Percentiles rank a stretch among this genome's conserved stretches.
Evolutionary conservation across 768 basidiomycete species (phyloP).

Genomic region (Podaxis sp.): DNA sequence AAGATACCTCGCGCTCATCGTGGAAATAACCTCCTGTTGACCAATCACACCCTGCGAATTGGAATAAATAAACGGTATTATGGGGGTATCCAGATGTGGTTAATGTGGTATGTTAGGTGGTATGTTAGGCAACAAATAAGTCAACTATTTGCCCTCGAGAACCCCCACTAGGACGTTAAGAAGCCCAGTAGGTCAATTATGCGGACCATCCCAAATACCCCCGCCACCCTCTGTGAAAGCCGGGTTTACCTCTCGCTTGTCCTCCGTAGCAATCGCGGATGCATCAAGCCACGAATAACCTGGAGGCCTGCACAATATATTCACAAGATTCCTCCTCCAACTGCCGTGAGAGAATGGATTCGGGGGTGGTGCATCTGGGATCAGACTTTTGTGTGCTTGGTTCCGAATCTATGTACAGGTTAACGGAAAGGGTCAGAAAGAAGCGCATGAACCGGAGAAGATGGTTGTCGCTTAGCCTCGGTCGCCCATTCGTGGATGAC

Average conservation of each 20-base stretch:
- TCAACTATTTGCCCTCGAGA: conserved; percentile 5
- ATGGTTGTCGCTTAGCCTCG: conserved; percentile 1
- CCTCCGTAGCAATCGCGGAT: conserved; percentile 59
- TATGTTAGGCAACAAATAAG: conserved; percentile 10
- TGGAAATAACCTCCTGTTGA: conserved; percentile 10
- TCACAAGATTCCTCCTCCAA: conserved; percentile 71
- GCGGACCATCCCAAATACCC: conserved; percentile 14
- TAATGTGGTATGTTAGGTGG: conserved; percentile 9
- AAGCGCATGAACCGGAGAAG: conserved; percentile 10
- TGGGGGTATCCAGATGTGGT: conserved; percentile 13
- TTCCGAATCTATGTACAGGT: conserved; percentile 66
- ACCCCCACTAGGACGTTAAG: not conserved
- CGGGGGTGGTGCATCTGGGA: conserved; percentile 62
- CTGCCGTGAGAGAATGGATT: conserved; percentile 88
- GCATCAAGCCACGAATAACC: conserved; percentile 82
- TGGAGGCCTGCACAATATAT: conserved; percentile 77
- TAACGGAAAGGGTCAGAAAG: conserved; percentile 12
- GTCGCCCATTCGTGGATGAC: conserved; percentile 17
- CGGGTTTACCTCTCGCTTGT: conserved; percentile 75
- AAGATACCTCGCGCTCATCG: conserved; percentile 5
- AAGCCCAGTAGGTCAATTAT: not conserved
- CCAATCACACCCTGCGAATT: conserved; percentile 3
- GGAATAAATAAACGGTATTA: conserved; percentile 1
- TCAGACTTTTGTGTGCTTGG: conserved; percentile 73
- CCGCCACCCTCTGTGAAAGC: conserved; percentile 34